Conservation (phyloP, 345 rosid genomes). For the Eucalyptus pauciflora region DNA sequence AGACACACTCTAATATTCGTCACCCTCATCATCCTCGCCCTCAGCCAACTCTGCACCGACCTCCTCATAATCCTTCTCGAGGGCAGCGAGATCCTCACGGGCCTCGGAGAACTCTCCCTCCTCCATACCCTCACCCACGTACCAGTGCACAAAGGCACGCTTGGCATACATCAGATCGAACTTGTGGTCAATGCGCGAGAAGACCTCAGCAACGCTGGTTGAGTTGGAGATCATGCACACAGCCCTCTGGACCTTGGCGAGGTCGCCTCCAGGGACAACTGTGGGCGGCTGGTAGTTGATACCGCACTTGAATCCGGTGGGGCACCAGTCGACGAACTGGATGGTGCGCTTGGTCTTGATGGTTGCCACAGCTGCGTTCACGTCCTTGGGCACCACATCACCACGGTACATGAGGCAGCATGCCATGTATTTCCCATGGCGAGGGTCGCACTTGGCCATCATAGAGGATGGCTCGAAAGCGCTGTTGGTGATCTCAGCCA, state of each 20-base stretch:
- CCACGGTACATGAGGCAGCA: constrained; percentile 81
- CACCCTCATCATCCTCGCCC: constrained; percentile 54
- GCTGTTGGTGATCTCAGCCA: constrained; percentile 54
- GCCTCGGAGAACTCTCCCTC: constrained; percentile 80
- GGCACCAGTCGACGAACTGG: constrained; percentile 77
- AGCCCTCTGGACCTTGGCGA: constrained; percentile 72
- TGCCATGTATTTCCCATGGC: constrained; percentile 85
- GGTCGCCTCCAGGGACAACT: constrained; percentile 76
- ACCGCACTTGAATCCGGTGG: constrained; percentile 75
- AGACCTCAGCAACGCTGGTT: constrained; percentile 75
- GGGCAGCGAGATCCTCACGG: constrained; percentile 69
- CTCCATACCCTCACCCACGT: constrained; percentile 83
- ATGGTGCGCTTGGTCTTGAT: constrained; percentile 73
- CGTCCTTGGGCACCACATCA: constrained; percentile 74
- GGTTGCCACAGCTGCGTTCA: constrained; percentile 63
- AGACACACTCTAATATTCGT: background rate
- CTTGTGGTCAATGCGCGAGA: constrained; percentile 65
- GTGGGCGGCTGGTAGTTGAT: constrained; percentile 78
- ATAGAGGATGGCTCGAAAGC: constrained; percentile 36
- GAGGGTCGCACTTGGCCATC: constrained; percentile 67
- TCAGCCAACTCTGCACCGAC: constrained; percentile 75
- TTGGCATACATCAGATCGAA: constrained; percentile 72
- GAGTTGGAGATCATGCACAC: constrained; percentile 80
- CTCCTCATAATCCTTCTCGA: constrained; percentile 75
- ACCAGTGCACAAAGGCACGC: constrained; percentile 78